A percentile compares a stretch with the other conserved stretches of the same genome.
Conservation (phyloP, 2,329 filamentous ascomycete genomes). For the Apiospora marii region DNA sequence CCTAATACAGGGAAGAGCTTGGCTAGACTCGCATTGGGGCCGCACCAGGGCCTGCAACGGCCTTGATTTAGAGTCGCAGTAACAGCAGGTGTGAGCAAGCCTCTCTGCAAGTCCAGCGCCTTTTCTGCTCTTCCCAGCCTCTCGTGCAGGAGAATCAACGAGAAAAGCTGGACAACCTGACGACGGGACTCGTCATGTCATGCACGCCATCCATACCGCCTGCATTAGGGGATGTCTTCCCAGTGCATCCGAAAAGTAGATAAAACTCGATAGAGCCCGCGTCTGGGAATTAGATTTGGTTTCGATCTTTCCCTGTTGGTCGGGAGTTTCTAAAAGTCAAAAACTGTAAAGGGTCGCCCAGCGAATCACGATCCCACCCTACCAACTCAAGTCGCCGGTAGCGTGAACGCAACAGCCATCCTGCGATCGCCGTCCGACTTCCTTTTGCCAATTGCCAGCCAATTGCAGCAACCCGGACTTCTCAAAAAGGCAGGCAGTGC, state of each 20-base stretch:
- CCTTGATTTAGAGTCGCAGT: constrained; percentile 19
- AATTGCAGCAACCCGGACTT: neutral
- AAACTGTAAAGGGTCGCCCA: neutral
- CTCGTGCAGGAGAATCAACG: neutral
- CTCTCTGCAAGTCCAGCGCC: neutral
- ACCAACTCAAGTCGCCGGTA: neutral
- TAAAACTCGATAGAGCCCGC: constrained; percentile 4
- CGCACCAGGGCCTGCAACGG: neutral
- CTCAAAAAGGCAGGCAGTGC: neutral
- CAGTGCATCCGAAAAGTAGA: neutral
- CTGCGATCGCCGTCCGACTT: neutral
- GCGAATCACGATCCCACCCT: neutral
- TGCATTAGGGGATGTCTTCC: neutral
- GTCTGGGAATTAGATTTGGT: neutral
- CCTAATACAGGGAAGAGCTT: neutral
- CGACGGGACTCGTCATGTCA: constrained; percentile 6
- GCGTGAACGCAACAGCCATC: neutral
- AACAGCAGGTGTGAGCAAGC: neutral
- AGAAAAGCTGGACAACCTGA: neutral
- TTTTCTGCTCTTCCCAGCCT: neutral
- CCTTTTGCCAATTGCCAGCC: neutral
- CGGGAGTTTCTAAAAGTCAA: neutral
- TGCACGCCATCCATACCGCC: neutral
- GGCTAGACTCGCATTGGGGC: constrained; percentile 7
- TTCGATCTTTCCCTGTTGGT: neutral